These are phyloP conservation scores for Mucor ambiguus DNA, from an alignment of 371 early-diverging fungal genomes.

Conservation along the genomic window DNA sequence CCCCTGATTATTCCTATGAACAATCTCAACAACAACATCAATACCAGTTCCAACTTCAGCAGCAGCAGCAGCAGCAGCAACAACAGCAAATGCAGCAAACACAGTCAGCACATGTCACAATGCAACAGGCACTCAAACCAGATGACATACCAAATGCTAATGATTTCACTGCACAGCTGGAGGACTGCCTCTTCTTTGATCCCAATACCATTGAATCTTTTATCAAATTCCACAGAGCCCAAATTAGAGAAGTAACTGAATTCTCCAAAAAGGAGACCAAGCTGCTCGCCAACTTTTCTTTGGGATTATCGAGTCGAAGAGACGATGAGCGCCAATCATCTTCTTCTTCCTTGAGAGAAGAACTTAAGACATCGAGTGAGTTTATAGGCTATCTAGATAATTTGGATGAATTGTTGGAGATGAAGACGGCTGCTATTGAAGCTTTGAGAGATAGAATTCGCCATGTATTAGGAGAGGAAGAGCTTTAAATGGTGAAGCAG, in stretches of 20 bases:
- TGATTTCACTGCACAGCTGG: constrained; percentile 18
- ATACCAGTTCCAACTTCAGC: neutral
- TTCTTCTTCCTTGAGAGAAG: constrained; percentile 19
- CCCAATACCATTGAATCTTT: constrained; percentile 64
- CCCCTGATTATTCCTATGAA: constrained; percentile 11
- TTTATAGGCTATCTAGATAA: constrained; percentile 57
- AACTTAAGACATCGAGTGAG: constrained; percentile 30
- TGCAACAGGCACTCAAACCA: constrained; percentile 4
- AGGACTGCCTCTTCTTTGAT: constrained; percentile 34
- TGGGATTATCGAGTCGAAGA: constrained; percentile 43
- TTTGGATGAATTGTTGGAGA: constrained; percentile 61
- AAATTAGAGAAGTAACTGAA: constrained; percentile 82
- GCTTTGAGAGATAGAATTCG: constrained; percentile 53
- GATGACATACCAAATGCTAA: constrained; percentile 3
- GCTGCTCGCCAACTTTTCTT: constrained; percentile 75
- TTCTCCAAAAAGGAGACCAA: constrained; percentile 80
- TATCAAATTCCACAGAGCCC: constrained; percentile 77
- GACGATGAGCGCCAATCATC: constrained; percentile 14
- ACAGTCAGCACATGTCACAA: neutral
- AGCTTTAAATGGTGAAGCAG: constrained; percentile 12
- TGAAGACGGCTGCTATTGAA: constrained; percentile 55
- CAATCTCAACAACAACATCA: constrained; percentile 9
- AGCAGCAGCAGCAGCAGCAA: neutral
- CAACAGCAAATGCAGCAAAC: too few relatives aligned
- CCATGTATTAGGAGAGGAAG: constrained; percentile 33